phyloP scores from a whole-genome alignment of 169 alveolate species.

The Plasmodium billcollinsi region DNA sequence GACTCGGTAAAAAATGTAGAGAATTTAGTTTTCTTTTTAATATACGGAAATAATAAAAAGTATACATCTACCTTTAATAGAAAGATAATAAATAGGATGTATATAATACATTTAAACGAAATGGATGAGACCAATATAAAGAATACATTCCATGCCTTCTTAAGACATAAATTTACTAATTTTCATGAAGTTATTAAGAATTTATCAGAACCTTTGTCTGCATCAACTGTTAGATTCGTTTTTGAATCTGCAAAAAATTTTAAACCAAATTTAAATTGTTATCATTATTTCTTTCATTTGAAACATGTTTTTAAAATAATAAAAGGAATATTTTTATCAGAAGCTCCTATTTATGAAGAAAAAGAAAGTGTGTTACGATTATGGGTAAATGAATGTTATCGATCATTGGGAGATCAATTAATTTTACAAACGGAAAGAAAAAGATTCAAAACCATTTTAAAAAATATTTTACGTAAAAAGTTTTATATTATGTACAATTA shows the following conservation, averaged over 20 bases:
- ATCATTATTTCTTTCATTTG: conserved; percentile 75
- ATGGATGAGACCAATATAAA: conserved; percentile 66
- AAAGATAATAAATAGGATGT: conserved; percentile 45
- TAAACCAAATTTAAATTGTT: conserved; percentile 72
- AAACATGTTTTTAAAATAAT: conserved; percentile 67
- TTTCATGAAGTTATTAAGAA: conserved; percentile 76
- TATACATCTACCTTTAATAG: conserved; percentile 64
- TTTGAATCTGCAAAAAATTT: conserved; percentile 57
- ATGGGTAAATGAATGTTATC: conserved; percentile 75
- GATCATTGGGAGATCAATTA: conserved; percentile 68
- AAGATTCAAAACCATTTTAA: conserved; percentile 64
- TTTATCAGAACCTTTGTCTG: conserved; percentile 65
- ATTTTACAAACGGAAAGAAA: conserved; percentile 51
- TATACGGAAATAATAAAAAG: conserved; percentile 75
- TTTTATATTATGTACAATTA: conserved; percentile 62
- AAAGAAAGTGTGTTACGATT: conserved; percentile 70
- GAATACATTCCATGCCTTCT: conserved; percentile 60
- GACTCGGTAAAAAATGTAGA: conserved; percentile 61
- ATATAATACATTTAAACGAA: conserved; percentile 68
- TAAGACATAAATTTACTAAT: conserved; percentile 74
- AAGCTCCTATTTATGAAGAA: conserved; percentile 77
- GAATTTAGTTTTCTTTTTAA: conserved; percentile 66
- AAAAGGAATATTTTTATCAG: conserved; percentile 73
- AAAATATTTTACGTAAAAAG: conserved; percentile 71
- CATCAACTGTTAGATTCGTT: conserved; percentile 57